Base-by-base conservation (phyloP, 805 yeast species). In the Torulaspora franciscae region DNA sequence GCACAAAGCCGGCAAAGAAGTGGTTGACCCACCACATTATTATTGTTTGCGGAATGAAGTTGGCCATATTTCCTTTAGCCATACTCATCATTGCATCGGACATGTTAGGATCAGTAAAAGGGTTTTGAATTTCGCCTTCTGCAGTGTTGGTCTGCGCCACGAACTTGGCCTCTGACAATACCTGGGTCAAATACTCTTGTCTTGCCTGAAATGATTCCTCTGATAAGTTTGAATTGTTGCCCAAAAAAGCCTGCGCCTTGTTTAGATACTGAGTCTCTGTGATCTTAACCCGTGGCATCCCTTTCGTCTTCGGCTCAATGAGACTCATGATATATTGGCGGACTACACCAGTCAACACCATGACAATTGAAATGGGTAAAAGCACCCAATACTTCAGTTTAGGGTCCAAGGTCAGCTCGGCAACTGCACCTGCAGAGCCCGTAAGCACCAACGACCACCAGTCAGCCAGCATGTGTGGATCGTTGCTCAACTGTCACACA, bases 21-120 rank as follows among this genome's bases (percentile, higher is more conserved):
- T 81, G 85, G 59, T 86, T 87, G 49, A 91, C 91, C 96, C 97
- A 93, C 59, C 89, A 88, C 96, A 93, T 90, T 52, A 90, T 84
- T 32, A 90, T 64, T 0, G 96, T 87, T 68, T 93, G 98, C 1
- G 98, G 97, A 14, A 89, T 77, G 61, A 82, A 86, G 65, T 80
- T 86, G 59, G 90, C 82, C 51, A 88, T 69, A 60, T 88, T 90
- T 7, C 83, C 82, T 61, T 88, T 88, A 47, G 89, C 76, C 82
- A 86, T 81, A 38, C 74, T 75, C 72, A 82, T 72, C 73, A 93
- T 68, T 17, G 81, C 78, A 45, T 89, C 96, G 49, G 82, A 74
- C 23, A 83, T 73, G 38, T 72, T 71, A 3, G 95, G 83, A 56
- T 87, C 95, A 1, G 79, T 65, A 37, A 88, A 72, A 14, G 91